These are phyloP conservation scores for Puccinia novopanici DNA, from an alignment of 1,284 basidiomycete genomes.

Conservation along the genomic window DNA sequence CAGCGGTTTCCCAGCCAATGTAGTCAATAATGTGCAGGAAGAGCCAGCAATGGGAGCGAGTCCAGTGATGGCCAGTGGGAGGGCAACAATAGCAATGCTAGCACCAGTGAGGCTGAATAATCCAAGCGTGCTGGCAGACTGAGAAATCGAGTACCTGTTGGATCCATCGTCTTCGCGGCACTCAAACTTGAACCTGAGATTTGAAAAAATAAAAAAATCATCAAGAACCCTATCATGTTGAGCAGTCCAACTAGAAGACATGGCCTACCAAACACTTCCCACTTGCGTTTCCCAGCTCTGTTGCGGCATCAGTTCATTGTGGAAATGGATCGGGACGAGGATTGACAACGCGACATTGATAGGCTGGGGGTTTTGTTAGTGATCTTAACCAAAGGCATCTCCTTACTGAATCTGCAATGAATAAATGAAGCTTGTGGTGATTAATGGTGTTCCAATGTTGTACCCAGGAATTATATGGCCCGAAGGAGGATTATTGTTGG, in stretches of 20 bases:
- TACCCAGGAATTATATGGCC: background rate
- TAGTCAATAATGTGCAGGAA: conserved; percentile 26
- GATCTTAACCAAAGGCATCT: conserved; percentile 37
- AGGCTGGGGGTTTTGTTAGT: conserved; percentile 21
- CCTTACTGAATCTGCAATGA: background rate
- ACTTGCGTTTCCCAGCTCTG: conserved; percentile 38
- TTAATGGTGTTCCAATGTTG: too few relatives aligned
- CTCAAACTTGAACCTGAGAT: conserved; percentile 38
- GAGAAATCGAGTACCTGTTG: conserved; percentile 33
- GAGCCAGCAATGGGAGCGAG: conserved; percentile 37
- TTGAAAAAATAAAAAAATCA: background rate
- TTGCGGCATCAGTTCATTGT: conserved; percentile 14
- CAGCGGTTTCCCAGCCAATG: conserved; percentile 25
- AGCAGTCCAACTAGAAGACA: background rate
- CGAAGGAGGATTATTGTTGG: background rate
- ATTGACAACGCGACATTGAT: conserved; percentile 38
- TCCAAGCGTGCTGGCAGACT: conserved; percentile 36
- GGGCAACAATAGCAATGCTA: conserved; percentile 32
- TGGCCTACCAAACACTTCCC: conserved; percentile 41
- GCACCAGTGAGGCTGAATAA: conserved; percentile 44
- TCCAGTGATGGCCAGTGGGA: conserved; percentile 29
- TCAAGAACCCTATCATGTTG: background rate
- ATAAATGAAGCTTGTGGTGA: background rate
- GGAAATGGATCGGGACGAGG: conserved; percentile 39
- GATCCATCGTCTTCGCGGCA: conserved; percentile 31